Evolutionary conservation across 345 rosid genomes (phyloP).

Genomic region (Salix exigua): DNA sequence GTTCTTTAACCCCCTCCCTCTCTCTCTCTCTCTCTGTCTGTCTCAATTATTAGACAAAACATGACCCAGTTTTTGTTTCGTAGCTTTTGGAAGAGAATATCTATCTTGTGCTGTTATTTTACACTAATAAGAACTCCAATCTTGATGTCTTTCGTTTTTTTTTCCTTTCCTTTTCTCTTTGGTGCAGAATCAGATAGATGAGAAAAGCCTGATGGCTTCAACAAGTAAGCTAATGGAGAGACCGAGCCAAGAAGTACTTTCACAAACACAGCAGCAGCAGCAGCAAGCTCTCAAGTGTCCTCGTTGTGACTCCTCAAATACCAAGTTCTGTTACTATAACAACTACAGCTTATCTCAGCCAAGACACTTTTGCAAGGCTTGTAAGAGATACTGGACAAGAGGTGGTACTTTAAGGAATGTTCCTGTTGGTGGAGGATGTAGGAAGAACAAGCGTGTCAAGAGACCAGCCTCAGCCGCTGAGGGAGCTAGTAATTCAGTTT

Average conservation of each 20-base stretch:
- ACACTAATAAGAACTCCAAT: conserved; percentile 22
- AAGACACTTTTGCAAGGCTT: conserved; percentile 68
- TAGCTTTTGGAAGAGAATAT: conserved; percentile 39
- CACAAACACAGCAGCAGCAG: conserved; percentile 9
- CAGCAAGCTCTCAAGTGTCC: conserved; percentile 59
- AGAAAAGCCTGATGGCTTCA: conserved; percentile 51
- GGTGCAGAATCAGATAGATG: conserved; percentile 45
- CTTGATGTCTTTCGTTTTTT: conserved; percentile 17
- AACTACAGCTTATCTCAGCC: conserved; percentile 76
- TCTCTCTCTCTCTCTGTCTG: conserved; percentile 21
- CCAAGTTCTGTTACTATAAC: conserved; percentile 79
- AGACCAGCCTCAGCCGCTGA: conserved; percentile 34
- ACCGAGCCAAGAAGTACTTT: conserved; percentile 30
- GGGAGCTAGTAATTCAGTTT: conserved; percentile 16
- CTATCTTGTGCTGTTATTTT: conserved; percentile 23
- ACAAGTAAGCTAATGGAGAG: conserved; percentile 38
- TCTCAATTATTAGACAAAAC: conserved; percentile 42
- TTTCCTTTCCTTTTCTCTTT: conserved; percentile 13
- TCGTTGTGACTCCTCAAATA: conserved; percentile 69
- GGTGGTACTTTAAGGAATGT: conserved; percentile 69
- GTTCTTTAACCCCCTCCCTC: conserved; percentile 24
- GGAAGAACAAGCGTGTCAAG: conserved; percentile 67
- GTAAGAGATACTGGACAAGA: conserved; percentile 69
- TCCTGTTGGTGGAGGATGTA: conserved; percentile 73
- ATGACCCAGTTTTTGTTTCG: conserved; percentile 47